phyloP scores from a whole-genome alignment of 176 grass and related monocot species.

The Sorghum bicolor region DNA sequence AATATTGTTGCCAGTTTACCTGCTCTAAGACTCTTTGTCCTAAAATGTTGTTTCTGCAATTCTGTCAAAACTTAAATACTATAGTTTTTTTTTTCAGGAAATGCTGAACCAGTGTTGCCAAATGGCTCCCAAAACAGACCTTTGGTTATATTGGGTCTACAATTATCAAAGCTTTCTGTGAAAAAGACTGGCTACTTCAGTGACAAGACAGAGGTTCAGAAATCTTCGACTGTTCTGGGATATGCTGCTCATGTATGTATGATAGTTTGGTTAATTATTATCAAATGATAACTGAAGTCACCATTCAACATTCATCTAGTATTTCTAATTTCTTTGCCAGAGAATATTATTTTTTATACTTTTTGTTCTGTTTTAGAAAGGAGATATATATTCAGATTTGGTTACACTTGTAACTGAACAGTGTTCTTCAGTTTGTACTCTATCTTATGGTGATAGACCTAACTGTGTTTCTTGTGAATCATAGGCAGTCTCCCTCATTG shows the following conservation, averaged over 20 bases:
- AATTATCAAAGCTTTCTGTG: slow-evolving; percentile 47
- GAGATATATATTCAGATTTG: slow-evolving; percentile 1
- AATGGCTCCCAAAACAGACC: slow-evolving; percentile 45
- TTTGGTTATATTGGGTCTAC: slow-evolving; percentile 68
- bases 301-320: not conserved
- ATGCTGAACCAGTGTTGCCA: slow-evolving; percentile 27
- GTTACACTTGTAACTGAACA: not conserved
- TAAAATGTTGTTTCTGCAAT: not conserved
- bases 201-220: slow-evolving; percentile 77
- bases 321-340: not conserved
- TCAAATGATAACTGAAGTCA: not conserved
- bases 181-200: slow-evolving; percentile 74
- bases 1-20: not conserved
- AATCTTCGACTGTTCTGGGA: slow-evolving; percentile 65
- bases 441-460: not conserved
- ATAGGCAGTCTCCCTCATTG: slow-evolving; percentile 67
- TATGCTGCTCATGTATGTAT: slow-evolving; percentile 86
- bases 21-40: not conserved
- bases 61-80: slow-evolving; percentile 22
- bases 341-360: not conserved
- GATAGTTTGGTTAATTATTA: slow-evolving; percentile 19
- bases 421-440: not conserved
- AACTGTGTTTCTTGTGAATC: slow-evolving; percentile 35
- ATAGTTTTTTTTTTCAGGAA: slow-evolving; percentile 50
- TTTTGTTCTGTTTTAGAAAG: not conserved